These are phyloP conservation scores for Apodospora peruviana DNA, from an alignment of 495 filamentous ascomycete species.

Conservation along the genomic window DNA sequence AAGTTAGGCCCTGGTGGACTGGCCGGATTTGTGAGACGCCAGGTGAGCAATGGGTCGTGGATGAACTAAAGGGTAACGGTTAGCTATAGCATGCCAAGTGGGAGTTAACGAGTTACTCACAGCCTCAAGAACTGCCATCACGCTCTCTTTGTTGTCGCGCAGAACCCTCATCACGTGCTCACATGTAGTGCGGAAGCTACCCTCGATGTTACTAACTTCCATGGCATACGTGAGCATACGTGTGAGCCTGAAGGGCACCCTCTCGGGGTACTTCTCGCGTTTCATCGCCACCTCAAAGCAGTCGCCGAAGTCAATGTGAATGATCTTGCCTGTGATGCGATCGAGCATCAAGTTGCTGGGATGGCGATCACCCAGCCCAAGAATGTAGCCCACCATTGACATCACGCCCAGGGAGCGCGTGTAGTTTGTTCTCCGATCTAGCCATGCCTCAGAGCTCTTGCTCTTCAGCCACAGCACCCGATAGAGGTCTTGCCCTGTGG, in stretches of 20 bases:
- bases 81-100: too few relatives aligned
- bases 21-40: constrained; percentile 84
- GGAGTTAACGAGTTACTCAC: constrained; percentile 56
- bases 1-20: constrained; percentile 73
- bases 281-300: constrained; percentile 99
- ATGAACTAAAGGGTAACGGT: constrained; percentile 65
- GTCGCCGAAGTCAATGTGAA: constrained; percentile 98
- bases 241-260: constrained; percentile 94
- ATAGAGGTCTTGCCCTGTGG: constrained; percentile 96
- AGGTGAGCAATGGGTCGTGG: constrained; percentile 95
- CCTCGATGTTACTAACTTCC: constrained; percentile 99
- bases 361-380: constrained; percentile 92
- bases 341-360: constrained; percentile 97
- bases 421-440: constrained; percentile 95
- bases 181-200: constrained; percentile 93
- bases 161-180: constrained; percentile 98
- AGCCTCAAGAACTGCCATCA: constrained; percentile 97
- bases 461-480: constrained; percentile 97
- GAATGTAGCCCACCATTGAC: constrained; percentile 99
- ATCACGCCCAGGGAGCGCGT: constrained; percentile 95
- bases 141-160: constrained; percentile 91
- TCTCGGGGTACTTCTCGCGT: constrained; percentile 96
- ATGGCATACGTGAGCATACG: constrained; percentile 99
- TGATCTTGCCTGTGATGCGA: constrained; percentile 87
- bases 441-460: constrained; percentile 95